Evolutionary conservation across 129 eudicot species (phyloP), one percentile per base, ranked within the genome.

Genomic region (Ambrosia artemisiifolia): DNA sequence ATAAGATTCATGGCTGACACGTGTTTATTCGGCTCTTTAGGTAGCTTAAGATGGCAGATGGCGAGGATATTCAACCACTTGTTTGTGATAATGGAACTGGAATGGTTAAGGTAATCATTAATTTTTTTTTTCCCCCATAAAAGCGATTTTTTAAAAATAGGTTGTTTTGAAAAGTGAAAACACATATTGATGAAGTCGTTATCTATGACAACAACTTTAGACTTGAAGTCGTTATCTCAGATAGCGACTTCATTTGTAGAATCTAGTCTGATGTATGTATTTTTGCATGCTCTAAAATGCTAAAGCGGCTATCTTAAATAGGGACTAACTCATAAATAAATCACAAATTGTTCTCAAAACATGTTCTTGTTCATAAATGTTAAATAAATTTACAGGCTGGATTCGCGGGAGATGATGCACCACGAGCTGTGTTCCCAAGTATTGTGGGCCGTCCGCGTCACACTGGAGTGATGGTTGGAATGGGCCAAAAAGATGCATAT

Each of bases 31-130:
- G 17, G 8, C 36, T 63, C 3, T 63, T 34, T 40, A 63, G 69
- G 49, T 63, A 63, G 69, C 49, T 2, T n/a, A 63, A 63, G 69
- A 63, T 63, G 69, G 69, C 69, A 1, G 69, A 63, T 19, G 69
- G 69, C 49, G 69, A 63, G 69, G 69, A 63, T 60, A 60, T 60
- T 60, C 65, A 60, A 60, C 43, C 65, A 60, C 65, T 60, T 60
- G 65, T 60, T 19, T 60, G 65, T 32, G 65, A 60, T 32, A 60
- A 60, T 60, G 65, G 65, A 60, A 60, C 65, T 32, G 65, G 69
- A 63, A 63, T 63, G 69, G 69, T 63, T 63, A 63, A 63, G 69
- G 69, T 63, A 38, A 14, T 63, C 6, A 34, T 62, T 18, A 62
- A 35, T 6, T 34, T 17, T 38, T 3, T 63, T 63, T 14, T 63